Base-by-base conservation (phyloP, 2,329 filamentous ascomycete genomes). In the Alternaria conjuncta region DNA sequence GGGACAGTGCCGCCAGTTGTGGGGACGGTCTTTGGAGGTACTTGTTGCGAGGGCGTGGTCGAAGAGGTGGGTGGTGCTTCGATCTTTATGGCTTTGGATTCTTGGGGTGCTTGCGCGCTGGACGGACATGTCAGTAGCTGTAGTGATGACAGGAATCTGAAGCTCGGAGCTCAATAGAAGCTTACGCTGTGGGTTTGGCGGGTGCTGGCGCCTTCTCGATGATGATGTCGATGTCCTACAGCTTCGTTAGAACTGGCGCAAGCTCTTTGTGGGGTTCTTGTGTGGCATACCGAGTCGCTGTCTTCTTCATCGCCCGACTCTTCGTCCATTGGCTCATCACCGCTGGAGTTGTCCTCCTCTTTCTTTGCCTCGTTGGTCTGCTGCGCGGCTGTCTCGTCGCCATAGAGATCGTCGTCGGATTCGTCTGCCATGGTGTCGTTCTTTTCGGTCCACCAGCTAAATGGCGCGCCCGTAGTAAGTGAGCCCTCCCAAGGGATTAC, bases 331-430 rank as follows among this genome's bases (percentile, higher is more conserved):
- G 79, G 76, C 69, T 84, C 81, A 41, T 81, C 80, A 43, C 79
- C 79, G 50, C 78, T 75, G 4, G 78, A 79, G 10, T 56, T 76
- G 8, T 75, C 74, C 21, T 72, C 69, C 18, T 75, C 72, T 61
- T 71, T 68, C 61, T 74, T 77, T 49, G 57, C 64, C 25, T 66
- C 63, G 49, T 75, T 74, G 47, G 68, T 68, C 18, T 69, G 55
- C 53, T 73, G 68, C 10, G 62, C 59, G 26, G 70, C 61, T 12
- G 70, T 68, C 61, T 79, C 75, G n/a, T 74, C 71, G 53, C 79
- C 80, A 73, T 86, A 86, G 67, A 86, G 82, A 75, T 85, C 84
- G 66, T 85, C 84, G 62, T 86, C 83, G 58, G 85, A 84, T 66
- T 85, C 84, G 65, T 85, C 84, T 44, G 84, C 83, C 84, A 85